Base-by-base conservation (phyloP, 441 rosid species). In the Theobroma grandiflorum region DNA sequence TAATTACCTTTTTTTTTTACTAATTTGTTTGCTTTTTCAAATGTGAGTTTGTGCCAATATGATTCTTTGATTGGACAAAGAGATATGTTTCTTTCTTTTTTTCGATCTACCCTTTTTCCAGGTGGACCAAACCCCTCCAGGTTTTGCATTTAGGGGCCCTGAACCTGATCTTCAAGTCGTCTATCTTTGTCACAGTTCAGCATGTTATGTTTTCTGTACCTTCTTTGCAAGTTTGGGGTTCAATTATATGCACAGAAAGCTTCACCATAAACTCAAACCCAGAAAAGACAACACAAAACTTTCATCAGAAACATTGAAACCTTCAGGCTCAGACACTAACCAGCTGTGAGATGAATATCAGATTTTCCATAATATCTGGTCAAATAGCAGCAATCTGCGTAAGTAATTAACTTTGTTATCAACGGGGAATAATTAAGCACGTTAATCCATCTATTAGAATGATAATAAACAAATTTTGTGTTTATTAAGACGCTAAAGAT, bases 11-110 rank as follows among this genome's bases (percentile, higher is more conserved):
- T 67, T 67, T 3, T 55, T 67, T 3, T 55, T 55, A 7, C 35
- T 45, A 43, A n/a, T 43, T 43, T 64, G 35, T 33, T 64, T 71
- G 62, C 40, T 70, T 58, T 55, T 70, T 22, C 6, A 4, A 20
- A 72, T 40, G 52, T 52, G 65, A 16, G 50, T 53, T 55, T 81
- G 70, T 65, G 78, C 61, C 78, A 20, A 57, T 77, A 64, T 64
- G 62, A 71, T 78, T 43, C 33, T 78, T 26, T 76, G 83, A 86
- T 80, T 82, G 79, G 83, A 79, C 79, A 66, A 75, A 76, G n/a
- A 50, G 65, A 64, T n/a, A 62, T 37, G 35, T 58, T 26, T 26
- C 31, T 26, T 26, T 26, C 31, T 26, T 26, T 79, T 26, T 31
- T 66, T 66, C 57, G 33, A n/a, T 76, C 57, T 11, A 50, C 38